Conservation (phyloP, 257 asterid genomes). For the Eucommia ulmoides region DNA sequence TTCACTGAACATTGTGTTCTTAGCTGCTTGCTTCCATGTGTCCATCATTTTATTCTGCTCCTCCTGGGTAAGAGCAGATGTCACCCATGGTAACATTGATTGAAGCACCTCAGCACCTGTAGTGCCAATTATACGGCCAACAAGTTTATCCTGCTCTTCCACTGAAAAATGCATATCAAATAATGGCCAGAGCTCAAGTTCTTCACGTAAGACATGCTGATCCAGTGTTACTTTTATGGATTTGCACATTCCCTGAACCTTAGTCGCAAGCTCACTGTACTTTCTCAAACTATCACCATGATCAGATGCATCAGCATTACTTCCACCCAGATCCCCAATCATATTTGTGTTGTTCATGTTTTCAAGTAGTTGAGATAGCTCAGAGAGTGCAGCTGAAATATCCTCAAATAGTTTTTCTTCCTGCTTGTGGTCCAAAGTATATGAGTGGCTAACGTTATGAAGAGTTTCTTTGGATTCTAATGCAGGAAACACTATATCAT, state of each 20-base stretch:
- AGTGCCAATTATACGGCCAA: conserved; percentile 91
- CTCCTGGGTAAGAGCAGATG: conserved; percentile 93
- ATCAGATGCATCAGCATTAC: conserved; percentile 18
- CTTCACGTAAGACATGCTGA: conserved; percentile 91
- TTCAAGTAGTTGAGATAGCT: conserved; percentile 61
- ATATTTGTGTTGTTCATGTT: conserved; percentile 31
- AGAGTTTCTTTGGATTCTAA: conserved; percentile 88
- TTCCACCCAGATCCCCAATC: conserved; percentile 22
- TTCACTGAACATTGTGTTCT: conserved; percentile 94
- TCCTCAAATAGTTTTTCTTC: conserved; percentile 88
- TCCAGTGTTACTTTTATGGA: conserved; percentile 93
- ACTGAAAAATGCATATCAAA: conserved; percentile 87
- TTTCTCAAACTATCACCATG: conserved; percentile 29
- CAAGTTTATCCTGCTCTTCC: conserved; percentile 88
- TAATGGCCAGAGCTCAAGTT: conserved; percentile 94
- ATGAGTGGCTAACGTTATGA: conserved; percentile 93
- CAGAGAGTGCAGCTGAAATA: conserved; percentile 67
- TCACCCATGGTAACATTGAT: conserved; percentile 98
- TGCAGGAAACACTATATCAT: conserved; percentile 96
- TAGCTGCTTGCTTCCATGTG: conserved; percentile 91
- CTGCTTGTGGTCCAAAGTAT: conserved; percentile 92
- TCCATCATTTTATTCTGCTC: conserved; percentile 96
- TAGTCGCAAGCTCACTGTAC: conserved; percentile 76
- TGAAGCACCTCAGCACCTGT: conserved; percentile 98
- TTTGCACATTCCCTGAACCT: conserved; percentile 93